Evolutionary conservation across 768 basidiomycete genomes (phyloP), one percentile per base, ranked within the genome.

Genomic region (Lactifluus hygrophoroides): DNA sequence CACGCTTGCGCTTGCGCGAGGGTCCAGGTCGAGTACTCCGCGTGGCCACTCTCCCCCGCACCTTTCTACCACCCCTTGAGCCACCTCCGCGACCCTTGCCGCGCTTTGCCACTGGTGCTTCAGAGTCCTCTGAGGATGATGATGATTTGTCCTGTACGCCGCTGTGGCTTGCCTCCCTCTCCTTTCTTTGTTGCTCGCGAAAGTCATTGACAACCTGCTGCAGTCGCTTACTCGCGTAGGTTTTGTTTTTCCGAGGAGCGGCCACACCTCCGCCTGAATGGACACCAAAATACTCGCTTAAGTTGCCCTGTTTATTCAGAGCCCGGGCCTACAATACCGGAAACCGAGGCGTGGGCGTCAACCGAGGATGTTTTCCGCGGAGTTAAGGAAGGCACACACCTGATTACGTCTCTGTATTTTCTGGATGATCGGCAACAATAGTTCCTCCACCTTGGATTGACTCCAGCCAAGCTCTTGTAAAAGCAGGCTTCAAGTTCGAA

Each of bases 391-490:
- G 30, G 64, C 75, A 54, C 75, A 54, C 57, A 85, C 89, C 73
- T 92, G 86, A 21, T 79, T 80, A 25, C 92, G 86, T 66, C 86
- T 86, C 62, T 82, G 86, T 76, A 95, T 87, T 65, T 82, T 88
- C 64, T 89, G 91, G 44, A 97, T 89, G 66, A 96, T 91, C 16
- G 94, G 94, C 45, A 92, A 73, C n/a, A 97, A 74, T 28, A 93
- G 77, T 50, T 95, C 92, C 66, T 96, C 91, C 0, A 92, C 90
- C 73, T 95, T 96, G 21, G 70, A 69, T 64, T 85, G 80, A 14
- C 76, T 73, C 94, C 94, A 97, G 13, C 84, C 80, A 10, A 97
- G 77, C 66, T 96, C 94, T 52, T 84, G 77, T 19, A 77, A 76
- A 54, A 94, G 73, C 66, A 88, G 89, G 47, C 88, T 90, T 64